Evolutionary conservation across 345 rosid genomes (phyloP).

Genomic region (Luvunga scandens): DNA sequence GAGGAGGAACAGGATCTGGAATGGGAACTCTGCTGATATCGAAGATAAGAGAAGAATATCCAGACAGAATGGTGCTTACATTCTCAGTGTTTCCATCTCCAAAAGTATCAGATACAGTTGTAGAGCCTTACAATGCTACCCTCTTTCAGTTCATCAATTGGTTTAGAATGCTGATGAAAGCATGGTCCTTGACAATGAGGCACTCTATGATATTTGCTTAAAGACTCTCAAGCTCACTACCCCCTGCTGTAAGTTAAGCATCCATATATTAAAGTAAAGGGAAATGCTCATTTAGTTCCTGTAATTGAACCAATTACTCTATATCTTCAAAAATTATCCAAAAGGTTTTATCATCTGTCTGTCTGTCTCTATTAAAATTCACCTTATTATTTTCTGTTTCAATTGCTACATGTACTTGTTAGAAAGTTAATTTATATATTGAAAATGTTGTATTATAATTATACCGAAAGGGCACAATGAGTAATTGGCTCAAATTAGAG

Average conservation of each 20-base stretch:
- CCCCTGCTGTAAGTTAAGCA: slow-evolving; percentile 34
- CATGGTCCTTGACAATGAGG: slow-evolving; percentile 43
- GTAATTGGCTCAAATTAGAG: no score
- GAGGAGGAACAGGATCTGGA: slow-evolving; percentile 40
- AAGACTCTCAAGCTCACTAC: slow-evolving; percentile 37
- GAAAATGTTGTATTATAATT: no score
- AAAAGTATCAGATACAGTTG: slow-evolving; percentile 37
- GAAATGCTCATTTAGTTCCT: no score
- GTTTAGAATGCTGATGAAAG: slow-evolving; percentile 44
- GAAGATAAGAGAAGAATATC: slow-evolving; percentile 43
- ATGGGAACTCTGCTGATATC: slow-evolving; percentile 39
- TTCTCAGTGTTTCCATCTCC: slow-evolving; percentile 37
- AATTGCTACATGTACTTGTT: no score
- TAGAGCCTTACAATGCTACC: slow-evolving; percentile 42
- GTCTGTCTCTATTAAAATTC: no score
- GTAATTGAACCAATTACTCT: no score
- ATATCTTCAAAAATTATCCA: not conserved
- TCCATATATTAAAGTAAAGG: no score
- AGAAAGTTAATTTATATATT: no score
- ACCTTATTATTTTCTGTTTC: no score
- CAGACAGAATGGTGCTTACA: slow-evolving; percentile 29
- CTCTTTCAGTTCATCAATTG: slow-evolving; percentile 40
- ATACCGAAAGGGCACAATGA: no score
- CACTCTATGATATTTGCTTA: slow-evolving; percentile 37
- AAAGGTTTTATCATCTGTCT: not conserved